These are phyloP conservation scores for Russula virescens DNA, from an alignment of 768 basidiomycete species.

Conservation along the genomic window DNA sequence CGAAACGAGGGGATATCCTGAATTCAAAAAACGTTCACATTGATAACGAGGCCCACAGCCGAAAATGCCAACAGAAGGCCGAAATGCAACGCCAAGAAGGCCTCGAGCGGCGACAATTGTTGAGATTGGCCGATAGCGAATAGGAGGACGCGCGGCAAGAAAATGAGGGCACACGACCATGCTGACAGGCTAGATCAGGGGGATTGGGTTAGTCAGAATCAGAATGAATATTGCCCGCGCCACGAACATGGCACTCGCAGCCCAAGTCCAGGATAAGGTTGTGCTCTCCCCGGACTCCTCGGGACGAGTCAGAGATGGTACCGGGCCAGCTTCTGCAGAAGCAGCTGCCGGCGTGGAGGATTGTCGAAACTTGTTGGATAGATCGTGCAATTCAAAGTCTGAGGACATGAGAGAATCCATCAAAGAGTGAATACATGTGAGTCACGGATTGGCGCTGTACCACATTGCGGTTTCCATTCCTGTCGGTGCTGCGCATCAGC, in stretches of 20 bases:
- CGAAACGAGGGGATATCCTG: not conserved
- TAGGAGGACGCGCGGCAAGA: slow-evolving; percentile 61
- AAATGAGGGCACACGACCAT: slow-evolving; percentile 30
- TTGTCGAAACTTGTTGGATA: slow-evolving; percentile 26
- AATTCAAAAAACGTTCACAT: slow-evolving; percentile 40
- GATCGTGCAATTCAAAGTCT: slow-evolving; percentile 38
- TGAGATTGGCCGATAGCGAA: slow-evolving; percentile 43
- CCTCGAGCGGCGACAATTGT: slow-evolving; percentile 59
- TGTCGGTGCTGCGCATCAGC: too few relatives aligned
- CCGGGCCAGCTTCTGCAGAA: not conserved
- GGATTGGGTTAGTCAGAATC: not conserved
- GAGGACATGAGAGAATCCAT: slow-evolving; percentile 6
- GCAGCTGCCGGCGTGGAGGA: not conserved
- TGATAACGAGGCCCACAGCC: slow-evolving; percentile 51
- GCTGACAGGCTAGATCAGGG: slow-evolving; percentile 23
- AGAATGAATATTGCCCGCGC: not conserved
- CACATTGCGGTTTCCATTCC: too few relatives aligned
- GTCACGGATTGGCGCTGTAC: not conserved
- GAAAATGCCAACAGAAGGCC: slow-evolving; percentile 55
- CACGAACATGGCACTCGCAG: slow-evolving; percentile 21
- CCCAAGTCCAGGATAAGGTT: slow-evolving; percentile 19
- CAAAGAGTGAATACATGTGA: too few relatives aligned
- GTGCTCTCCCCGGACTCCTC: slow-evolving; percentile 14
- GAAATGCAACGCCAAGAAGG: slow-evolving; percentile 61
- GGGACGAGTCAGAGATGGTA: not conserved